Evolutionary conservation across 495 filamentous ascomycete genomes (phyloP).

Genomic region (Hyaloscypha hepaticicola): DNA sequence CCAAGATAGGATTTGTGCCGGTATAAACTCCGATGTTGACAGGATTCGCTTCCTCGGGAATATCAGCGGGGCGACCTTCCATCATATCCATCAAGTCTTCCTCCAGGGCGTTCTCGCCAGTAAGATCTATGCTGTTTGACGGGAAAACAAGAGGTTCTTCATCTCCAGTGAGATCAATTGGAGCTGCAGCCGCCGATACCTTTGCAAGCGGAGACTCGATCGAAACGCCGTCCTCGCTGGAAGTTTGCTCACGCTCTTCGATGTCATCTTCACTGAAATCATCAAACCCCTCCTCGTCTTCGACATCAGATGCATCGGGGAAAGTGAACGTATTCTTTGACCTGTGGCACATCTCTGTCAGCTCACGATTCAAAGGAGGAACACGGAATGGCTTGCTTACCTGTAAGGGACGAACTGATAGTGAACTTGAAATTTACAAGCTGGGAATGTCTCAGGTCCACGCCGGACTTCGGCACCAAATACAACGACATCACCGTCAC

Average conservation of each 20-base stretch:
- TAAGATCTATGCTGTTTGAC: slow-evolving; percentile 13
- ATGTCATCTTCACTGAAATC: slow-evolving; percentile 38
- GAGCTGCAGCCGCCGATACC: slow-evolving; percentile 24
- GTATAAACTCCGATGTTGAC: slow-evolving; percentile 13
- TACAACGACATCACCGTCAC: slow-evolving; percentile 43
- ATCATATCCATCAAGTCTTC: slow-evolving; percentile 9
- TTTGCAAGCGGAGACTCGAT: slow-evolving; percentile 30
- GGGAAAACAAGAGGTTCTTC: slow-evolving; percentile 18
- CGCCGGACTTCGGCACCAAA: slow-evolving; percentile 49
- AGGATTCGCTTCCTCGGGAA: slow-evolving; percentile 6
- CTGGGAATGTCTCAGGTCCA: slow-evolving; percentile 38
- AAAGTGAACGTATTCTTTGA: slow-evolving; percentile 33
- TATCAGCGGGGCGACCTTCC: slow-evolving; percentile 17
- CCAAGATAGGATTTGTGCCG: slow-evolving; percentile 17
- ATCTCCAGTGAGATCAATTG: slow-evolving; percentile 31
- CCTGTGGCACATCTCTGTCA: slow-evolving; percentile 42
- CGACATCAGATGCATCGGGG: slow-evolving; percentile 48
- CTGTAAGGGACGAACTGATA: slow-evolving; percentile 24
- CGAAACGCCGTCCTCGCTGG: slow-evolving; percentile 19
- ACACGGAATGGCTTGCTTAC: slow-evolving; percentile 8
- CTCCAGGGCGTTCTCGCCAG: slow-evolving; percentile 16
- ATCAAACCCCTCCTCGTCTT: slow-evolving; percentile 46
- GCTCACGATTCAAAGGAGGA: slow-evolving; percentile 12
- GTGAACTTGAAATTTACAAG: slow-evolving; percentile 33
- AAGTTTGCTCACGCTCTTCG: slow-evolving; percentile 17